Conservation (phyloP, 352 stramenopile species). For the Pseudoperonospora humuli region DNA sequence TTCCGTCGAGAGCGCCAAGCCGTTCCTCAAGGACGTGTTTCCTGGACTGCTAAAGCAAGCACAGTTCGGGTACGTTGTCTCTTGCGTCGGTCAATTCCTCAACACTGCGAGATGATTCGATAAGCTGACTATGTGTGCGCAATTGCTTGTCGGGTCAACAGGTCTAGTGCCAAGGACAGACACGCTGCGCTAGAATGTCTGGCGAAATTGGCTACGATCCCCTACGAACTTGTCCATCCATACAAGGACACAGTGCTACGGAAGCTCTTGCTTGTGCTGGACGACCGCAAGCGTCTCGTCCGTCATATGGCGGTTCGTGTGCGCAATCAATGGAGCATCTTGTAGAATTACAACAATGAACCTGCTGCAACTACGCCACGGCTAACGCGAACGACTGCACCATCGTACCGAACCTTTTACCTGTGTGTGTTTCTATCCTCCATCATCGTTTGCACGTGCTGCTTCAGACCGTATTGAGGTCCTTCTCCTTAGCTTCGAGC, state of each 20-base stretch:
- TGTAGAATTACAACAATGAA: slow-evolving; percentile 39
- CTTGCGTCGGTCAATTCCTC: background rate
- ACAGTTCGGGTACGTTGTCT: slow-evolving; percentile 50
- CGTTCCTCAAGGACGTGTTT: slow-evolving; percentile 81
- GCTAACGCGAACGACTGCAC: slow-evolving; percentile 10
- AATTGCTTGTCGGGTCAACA: slow-evolving; percentile 12
- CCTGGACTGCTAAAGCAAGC: slow-evolving; percentile 76
- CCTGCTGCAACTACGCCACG: slow-evolving; percentile 5
- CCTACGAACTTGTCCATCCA: slow-evolving; percentile 82
- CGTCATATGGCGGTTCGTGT: slow-evolving; percentile 82
- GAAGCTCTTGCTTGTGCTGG: slow-evolving; percentile 62
- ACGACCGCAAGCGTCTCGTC: slow-evolving; percentile 85
- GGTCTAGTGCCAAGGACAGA: slow-evolving; percentile 51
- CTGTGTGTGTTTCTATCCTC: slow-evolving; percentile 15
- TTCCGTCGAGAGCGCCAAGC: slow-evolving; percentile 72
- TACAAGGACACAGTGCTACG: slow-evolving; percentile 82
- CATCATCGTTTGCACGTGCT: slow-evolving; percentile 1
- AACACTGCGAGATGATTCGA: background rate
- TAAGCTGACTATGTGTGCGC: slow-evolving; percentile 2
- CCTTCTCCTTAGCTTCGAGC: slow-evolving; percentile 70
- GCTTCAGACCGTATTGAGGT: slow-evolving; percentile 51
- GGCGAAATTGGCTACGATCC: slow-evolving; percentile 65
- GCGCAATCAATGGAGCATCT: slow-evolving; percentile 86
- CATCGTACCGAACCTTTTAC: slow-evolving; percentile 2
- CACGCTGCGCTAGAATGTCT: slow-evolving; percentile 72